A percentile compares a stretch with the other conserved stretches of the same genome.
These are phyloP conservation scores for Rhododendron ferrugineum DNA, from an alignment of 148 eudicot genomes.

Conservation along the genomic window DNA sequence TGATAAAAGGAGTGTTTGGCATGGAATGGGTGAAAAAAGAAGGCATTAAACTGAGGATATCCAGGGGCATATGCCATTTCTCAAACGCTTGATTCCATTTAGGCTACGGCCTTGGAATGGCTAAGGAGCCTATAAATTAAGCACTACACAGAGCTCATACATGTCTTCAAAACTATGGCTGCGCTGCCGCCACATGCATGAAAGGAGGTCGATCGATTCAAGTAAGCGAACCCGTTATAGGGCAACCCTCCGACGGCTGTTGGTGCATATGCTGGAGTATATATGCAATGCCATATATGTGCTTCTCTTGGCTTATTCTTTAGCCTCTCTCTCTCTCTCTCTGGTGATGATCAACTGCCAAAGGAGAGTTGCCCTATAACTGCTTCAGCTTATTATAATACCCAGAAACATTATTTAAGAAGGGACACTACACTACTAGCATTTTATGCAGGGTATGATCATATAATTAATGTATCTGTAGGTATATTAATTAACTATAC, in stretches of 20 bases:
- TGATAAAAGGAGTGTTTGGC: neutral
- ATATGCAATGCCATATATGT: neutral
- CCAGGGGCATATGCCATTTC: slow-evolving; percentile 15
- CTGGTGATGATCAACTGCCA: slow-evolving; percentile 26
- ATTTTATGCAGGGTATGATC: slow-evolving; percentile 10
- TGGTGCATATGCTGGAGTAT: neutral
- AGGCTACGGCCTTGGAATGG: neutral
- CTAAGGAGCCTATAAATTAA: slow-evolving; percentile 1
- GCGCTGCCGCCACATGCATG: neutral
- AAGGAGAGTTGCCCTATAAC: slow-evolving; percentile 66
- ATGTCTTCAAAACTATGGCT: neutral
- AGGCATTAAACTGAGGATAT: slow-evolving; percentile 10
- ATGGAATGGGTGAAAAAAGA: neutral
- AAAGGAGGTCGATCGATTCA: neutral
- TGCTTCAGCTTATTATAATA: slow-evolving; percentile 26
- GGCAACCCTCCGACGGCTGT: slow-evolving; percentile 45
- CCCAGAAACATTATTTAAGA: neutral
- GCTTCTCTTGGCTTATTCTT: neutral
- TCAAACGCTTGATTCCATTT: neutral
- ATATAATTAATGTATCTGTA: neutral
- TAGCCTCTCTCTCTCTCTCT: too few relatives aligned
- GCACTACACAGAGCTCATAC: neutral
- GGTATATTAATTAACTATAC: neutral
- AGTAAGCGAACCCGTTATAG: slow-evolving; percentile 29
- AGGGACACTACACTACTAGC: neutral